These are phyloP conservation scores for Saururus chinensis DNA, from an alignment of 164 flowering plant genomes.

Conservation along the genomic window DNA sequence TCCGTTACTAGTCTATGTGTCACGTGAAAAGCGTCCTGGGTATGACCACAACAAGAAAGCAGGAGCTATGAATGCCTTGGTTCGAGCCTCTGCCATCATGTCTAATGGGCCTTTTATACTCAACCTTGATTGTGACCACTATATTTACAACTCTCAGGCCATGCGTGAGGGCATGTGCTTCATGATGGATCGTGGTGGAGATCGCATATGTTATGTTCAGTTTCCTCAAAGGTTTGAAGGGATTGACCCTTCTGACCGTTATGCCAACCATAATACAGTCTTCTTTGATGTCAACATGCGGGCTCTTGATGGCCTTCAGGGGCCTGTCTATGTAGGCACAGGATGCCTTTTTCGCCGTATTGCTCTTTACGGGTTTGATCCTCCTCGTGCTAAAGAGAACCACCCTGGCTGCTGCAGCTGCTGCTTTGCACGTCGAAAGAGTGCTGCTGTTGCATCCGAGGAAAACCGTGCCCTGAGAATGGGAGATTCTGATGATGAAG, in stretches of 20 bases:
- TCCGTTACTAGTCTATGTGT: slow-evolving; percentile 71
- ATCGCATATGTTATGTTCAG: slow-evolving; percentile 67
- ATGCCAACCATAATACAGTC: slow-evolving; percentile 84
- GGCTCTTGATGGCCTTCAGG: slow-evolving; percentile 89
- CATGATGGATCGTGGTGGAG: slow-evolving; percentile 92
- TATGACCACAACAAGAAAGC: slow-evolving; percentile 96
- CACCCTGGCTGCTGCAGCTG: slow-evolving; percentile 32
- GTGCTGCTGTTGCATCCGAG: slow-evolving; percentile 21
- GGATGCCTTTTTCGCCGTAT: slow-evolving; percentile 86
- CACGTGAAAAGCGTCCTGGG: slow-evolving; percentile 88
- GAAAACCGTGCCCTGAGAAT: slow-evolving; percentile 34
- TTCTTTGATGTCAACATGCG: slow-evolving; percentile 90
- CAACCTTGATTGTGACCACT: slow-evolving; percentile 88
- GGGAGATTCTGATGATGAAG: slow-evolving; percentile 50
- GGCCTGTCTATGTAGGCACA: slow-evolving; percentile 91
- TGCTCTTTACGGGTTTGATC: slow-evolving; percentile 83
- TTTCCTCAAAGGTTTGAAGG: slow-evolving; percentile 91
- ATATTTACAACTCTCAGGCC: slow-evolving; percentile 70
- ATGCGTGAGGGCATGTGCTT: slow-evolving; percentile 86
- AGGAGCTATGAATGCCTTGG: slow-evolving; percentile 91
- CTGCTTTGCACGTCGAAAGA: slow-evolving; percentile 33
- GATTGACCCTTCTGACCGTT: slow-evolving; percentile 82
- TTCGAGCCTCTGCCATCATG: slow-evolving; percentile 84
- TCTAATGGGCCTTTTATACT: slow-evolving; percentile 90
- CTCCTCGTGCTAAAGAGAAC: slow-evolving; percentile 42